phyloP scores from a whole-genome alignment of 2,329 filamentous ascomycete genomes.

The Thielaviopsis musarum region DNA sequence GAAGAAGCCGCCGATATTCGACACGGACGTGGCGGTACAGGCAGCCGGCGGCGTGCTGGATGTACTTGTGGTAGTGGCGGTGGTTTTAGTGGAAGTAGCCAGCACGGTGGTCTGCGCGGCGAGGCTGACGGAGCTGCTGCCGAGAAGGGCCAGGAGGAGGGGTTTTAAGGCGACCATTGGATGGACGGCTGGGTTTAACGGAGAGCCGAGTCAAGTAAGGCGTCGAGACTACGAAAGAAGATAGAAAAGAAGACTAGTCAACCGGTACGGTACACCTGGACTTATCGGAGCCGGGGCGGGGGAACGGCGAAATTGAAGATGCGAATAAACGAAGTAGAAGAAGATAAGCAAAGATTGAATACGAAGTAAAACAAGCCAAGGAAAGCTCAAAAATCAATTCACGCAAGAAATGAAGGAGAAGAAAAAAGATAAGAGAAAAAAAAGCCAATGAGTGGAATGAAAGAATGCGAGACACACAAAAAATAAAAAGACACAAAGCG shows the following conservation, averaged over 20 bases:
- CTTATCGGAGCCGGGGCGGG: background rate
- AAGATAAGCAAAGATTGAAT: background rate
- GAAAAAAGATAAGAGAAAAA: background rate
- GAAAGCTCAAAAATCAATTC: background rate
- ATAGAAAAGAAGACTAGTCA: background rate
- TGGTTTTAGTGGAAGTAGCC: constrained; percentile 19
- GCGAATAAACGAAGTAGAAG: background rate
- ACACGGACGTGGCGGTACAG: constrained; percentile 39
- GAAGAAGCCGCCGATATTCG: constrained; percentile 40
- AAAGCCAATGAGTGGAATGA: background rate
- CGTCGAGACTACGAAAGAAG: background rate
- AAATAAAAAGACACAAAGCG: too few species aligned
- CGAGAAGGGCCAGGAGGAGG: constrained; percentile 14
- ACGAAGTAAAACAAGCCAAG: background rate
- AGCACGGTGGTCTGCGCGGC: constrained; percentile 16
- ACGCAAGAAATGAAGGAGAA: too few species aligned
- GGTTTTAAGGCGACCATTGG: background rate
- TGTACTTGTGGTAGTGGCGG: constrained; percentile 23
- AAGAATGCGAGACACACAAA: too few species aligned
- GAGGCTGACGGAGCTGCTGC: constrained; percentile 17
- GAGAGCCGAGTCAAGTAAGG: too few species aligned
- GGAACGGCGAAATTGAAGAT: too few species aligned
- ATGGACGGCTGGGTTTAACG: too few species aligned
- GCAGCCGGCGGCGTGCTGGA: constrained; percentile 17
- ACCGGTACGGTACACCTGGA: background rate